These are phyloP conservation scores for Rhodotorula taiwanensis DNA, from an alignment of 768 basidiomycete species.

Conservation along the genomic window DNA sequence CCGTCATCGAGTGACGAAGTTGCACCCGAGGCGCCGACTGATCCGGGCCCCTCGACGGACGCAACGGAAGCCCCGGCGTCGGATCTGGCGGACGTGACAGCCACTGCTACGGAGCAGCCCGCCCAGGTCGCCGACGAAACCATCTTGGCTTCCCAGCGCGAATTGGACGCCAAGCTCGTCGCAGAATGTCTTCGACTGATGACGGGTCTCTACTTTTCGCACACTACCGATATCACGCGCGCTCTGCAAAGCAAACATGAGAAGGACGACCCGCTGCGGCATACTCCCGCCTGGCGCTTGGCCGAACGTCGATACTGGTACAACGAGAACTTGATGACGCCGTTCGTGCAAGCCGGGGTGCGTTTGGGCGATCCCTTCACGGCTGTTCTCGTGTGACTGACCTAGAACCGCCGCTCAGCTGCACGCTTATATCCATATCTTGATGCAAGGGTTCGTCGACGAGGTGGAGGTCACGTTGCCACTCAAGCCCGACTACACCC, in stretches of 20 bases:
- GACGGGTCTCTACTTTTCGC: conserved; percentile 24
- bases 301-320: conserved; percentile 91
- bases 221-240: conserved; percentile 21
- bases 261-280: background rate
- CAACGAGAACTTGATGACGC: conserved; percentile 81
- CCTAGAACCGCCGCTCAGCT: conserved; percentile 14
- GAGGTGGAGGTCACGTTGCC: conserved; percentile 18
- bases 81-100: too few relatives aligned
- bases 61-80: too few relatives aligned
- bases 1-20: too few relatives aligned
- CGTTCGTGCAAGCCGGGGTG: conserved; percentile 82
- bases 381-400: background rate
- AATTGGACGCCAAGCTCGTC: conserved; percentile 40
- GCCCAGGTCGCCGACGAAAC: background rate
- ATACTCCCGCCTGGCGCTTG: conserved; percentile 79
- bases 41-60: too few relatives aligned
- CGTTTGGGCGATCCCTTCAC: conserved; percentile 30
- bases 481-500: conserved; percentile 17
- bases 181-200: conserved; percentile 15
- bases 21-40: too few relatives aligned
- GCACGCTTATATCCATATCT: conserved; percentile 25
- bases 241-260: conserved; percentile 25
- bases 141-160: conserved; percentile 11
- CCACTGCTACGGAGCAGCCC: too few relatives aligned
- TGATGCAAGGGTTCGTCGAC: conserved; percentile 20